These are phyloP conservation scores for Pelargonium exstipulatum DNA, from an alignment of 441 rosid genomes.

Conservation along the genomic window DNA sequence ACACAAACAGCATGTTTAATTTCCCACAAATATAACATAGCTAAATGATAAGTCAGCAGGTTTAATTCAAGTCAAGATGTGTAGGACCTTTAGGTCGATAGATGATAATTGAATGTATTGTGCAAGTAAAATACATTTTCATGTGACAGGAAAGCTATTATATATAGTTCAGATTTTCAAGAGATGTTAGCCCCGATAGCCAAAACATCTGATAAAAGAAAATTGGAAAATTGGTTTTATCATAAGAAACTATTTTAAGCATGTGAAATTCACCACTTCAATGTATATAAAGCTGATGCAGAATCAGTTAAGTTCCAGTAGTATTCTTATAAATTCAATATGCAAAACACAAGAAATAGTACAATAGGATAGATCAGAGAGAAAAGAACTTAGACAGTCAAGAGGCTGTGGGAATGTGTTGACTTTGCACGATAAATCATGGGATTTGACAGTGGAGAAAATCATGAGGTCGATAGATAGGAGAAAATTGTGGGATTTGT, in stretches of 20 bases:
- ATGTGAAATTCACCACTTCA: no score
- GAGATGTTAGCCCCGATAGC: neutral
- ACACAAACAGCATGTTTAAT: conserved; percentile 18
- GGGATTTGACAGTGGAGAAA: no score
- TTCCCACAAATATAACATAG: conserved; percentile 10
- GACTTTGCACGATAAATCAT: no score
- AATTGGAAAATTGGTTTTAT: no score
- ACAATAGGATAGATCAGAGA: neutral
- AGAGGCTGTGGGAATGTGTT: neutral
- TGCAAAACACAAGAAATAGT: neutral
- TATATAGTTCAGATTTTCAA: neutral
- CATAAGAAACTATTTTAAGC: no score
- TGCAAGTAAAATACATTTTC: neutral
- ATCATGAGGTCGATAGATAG: no score
- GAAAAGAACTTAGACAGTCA: neutral
- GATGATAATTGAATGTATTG: neutral
- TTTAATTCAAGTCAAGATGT: neutral
- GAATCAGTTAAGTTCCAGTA: neutral
- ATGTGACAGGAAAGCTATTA: neutral
- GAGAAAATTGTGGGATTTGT: no score
- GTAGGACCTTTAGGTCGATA: neutral
- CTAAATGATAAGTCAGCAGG: neutral
- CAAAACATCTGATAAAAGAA: no score
- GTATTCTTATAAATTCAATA: neutral
- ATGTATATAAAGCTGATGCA: neutral